phyloP scores from a whole-genome alignment of 768 basidiomycete species.

The Ramaria sp. region DNA sequence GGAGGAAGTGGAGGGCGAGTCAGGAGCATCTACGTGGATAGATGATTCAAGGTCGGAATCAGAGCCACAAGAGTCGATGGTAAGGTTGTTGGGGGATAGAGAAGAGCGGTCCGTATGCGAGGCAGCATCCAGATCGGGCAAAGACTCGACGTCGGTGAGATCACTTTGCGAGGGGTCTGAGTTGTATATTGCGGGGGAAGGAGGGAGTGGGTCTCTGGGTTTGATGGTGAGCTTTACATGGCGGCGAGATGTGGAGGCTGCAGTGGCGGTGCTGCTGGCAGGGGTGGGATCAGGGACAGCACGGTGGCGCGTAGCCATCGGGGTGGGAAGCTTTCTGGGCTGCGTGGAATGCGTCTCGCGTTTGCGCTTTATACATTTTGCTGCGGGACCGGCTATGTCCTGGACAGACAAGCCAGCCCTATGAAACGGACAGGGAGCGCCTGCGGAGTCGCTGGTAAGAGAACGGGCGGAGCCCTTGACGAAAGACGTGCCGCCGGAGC shows the following conservation, averaged over 20 bases:
- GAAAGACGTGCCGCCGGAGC: slow-evolving; percentile 50
- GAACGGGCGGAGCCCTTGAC: slow-evolving; percentile 21
- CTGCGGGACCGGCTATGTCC: slow-evolving; percentile 5
- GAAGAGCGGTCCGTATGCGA: too few species aligned
- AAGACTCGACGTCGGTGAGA: neutral
- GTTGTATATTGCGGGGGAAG: neutral
- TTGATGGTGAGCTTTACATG: neutral
- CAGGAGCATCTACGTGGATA: too few species aligned
- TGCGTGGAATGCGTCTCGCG: slow-evolving; percentile 28
- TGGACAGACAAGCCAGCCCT: slow-evolving; percentile 48
- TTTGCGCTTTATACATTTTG: slow-evolving; percentile 20
- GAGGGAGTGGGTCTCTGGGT: neutral
- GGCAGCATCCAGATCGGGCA: too few species aligned
- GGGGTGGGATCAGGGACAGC: slow-evolving; percentile 7
- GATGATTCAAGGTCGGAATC: too few species aligned
- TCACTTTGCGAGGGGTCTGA: neutral
- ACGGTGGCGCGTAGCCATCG: neutral
- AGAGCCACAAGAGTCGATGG: too few species aligned
- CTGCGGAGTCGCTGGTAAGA: slow-evolving; percentile 59
- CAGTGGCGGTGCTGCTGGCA: slow-evolving; percentile 12
- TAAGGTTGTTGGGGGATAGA: too few species aligned
- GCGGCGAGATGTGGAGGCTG: slow-evolving; percentile 26
- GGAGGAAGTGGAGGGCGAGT: neutral
- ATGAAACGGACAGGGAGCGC: slow-evolving; percentile 61
- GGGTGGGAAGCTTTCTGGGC: slow-evolving; percentile 5